Evolutionary conservation across 176 grass and related monocot genomes (phyloP).

Genomic region (Zoysia japonica): DNA sequence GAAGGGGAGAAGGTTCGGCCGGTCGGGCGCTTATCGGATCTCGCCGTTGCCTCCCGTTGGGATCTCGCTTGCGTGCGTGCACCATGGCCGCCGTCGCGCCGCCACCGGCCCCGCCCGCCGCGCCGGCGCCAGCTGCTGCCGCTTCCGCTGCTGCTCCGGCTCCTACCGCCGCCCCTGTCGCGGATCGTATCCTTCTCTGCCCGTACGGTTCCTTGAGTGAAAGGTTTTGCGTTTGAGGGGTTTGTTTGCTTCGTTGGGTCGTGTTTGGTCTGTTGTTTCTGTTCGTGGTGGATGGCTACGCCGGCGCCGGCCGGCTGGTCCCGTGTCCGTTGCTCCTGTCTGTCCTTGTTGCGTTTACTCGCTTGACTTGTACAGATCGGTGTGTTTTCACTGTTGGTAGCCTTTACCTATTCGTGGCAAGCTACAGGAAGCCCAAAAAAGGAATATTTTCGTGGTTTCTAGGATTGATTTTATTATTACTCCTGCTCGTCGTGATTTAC

Average conservation of each 20-base stretch:
- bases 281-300: slow-evolving; percentile 23
- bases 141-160: slow-evolving; percentile 8
- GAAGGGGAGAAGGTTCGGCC: slow-evolving; percentile 34
- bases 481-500: slow-evolving; percentile 1
- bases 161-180: slow-evolving; percentile 29
- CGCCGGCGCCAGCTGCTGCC: not conserved
- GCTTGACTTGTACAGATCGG: slow-evolving; percentile 36
- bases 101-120: slow-evolving; percentile 25
- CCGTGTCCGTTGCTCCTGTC: slow-evolving; percentile 1
- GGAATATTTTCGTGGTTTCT: not conserved
- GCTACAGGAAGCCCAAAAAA: not conserved
- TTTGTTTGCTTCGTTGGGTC: not conserved
- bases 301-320: not conserved
- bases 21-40: slow-evolving; percentile 47
- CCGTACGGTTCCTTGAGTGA: not conserved
- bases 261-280: not conserved
- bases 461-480: not conserved
- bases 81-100: slow-evolving; percentile 69
- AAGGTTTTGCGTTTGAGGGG: not conserved
- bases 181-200: slow-evolving; percentile 88
- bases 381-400: slow-evolving; percentile 34
- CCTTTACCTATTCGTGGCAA: not conserved
- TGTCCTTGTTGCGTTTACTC: slow-evolving; percentile 17
- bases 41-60: slow-evolving; percentile 40
- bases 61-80: slow-evolving; percentile 23